These are phyloP conservation scores for Colletotrichum coccodes DNA, from an alignment of 2,329 filamentous ascomycete species.

Conservation along the genomic window DNA sequence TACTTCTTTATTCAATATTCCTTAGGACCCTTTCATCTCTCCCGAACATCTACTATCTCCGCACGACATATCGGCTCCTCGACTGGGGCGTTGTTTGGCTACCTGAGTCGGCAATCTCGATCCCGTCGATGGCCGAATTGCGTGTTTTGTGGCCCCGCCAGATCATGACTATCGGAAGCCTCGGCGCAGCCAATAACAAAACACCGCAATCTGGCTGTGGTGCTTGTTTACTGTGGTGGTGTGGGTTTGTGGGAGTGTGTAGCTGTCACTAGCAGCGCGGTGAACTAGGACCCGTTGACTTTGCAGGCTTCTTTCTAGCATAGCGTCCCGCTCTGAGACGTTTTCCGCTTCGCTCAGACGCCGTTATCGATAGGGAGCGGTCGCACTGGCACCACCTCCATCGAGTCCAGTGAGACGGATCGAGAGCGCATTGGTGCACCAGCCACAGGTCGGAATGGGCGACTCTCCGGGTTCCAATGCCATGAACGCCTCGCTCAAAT, in stretches of 20 bases:
- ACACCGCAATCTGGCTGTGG: not conserved
- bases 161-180: not conserved
- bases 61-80: not conserved
- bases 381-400: not conserved
- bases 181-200: conserved; percentile 14
- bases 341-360: conserved; percentile 14
- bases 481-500: conserved; percentile 27
- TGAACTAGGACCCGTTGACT: not conserved
- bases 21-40: not conserved
- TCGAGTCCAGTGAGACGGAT: conserved; percentile 23
- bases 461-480: conserved; percentile 11
- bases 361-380: conserved; percentile 21
- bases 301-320: conserved; percentile 24
- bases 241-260: conserved; percentile 4
- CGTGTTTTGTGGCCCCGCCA: not conserved
- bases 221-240: not conserved
- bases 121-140: conserved; percentile 15
- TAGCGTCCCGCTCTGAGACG: conserved; percentile 22
- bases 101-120: conserved; percentile 15
- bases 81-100: not conserved
- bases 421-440: conserved; percentile 16
- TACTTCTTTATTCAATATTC: not conserved
- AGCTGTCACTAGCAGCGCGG: conserved; percentile 17
- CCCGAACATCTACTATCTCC: not conserved
- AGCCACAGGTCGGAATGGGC: conserved; percentile 26